Evolutionary conservation across 2,329 filamentous ascomycete species (phyloP), one percentile per base, ranked within the genome.

Genomic region (Neobulgaria alba): DNA sequence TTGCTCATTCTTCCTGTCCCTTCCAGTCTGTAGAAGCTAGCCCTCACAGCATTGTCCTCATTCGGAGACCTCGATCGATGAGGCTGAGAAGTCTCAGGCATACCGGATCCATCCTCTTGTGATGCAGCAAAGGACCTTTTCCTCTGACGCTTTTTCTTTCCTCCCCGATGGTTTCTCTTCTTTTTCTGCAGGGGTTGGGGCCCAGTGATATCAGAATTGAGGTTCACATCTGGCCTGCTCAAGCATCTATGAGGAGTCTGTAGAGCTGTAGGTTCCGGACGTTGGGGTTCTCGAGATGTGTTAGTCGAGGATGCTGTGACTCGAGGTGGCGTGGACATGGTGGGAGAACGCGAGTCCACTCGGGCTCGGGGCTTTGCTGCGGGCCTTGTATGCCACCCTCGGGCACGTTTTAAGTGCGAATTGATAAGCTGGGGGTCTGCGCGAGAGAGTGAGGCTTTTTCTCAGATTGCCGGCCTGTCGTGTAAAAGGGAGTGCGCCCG

Each of bases 111-210:
- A 61, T 61, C 65, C 26, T 82, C 79, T 23, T 76, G 66, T 1
- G 76, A 65, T 12, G 73, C 69, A 17, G 84, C 81, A 58, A 95
- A 95, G 7, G 87, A 94, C 66, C 85, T 85, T 47, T 85, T 76
- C 49, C 87, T 76, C 46, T 77, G 65, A 44, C 77, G 78, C 63
- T 83, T 84, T 66, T 87, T 88, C 70, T 82, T 89, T 29, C 84
- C 82, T 21, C 77, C 80, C 33, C 85, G 77, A 61, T 87, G 82
- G 53, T 79, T 82, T 58, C 79, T 81, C 67, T 80, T 79, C 67
- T 80, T 79, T 54, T 56, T 58, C 7, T 45, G 41, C n/a, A 34
- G 32, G 3, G 48, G 38, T 17, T 46, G 29, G 14, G 33, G 15
- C 8, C 31, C 14, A 5, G 21, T 17, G 18, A 33, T 32, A 8